phyloP scores from a whole-genome alignment of 495 filamentous ascomycete species.

The Lasiosphaeriaceae sp. region DNA sequence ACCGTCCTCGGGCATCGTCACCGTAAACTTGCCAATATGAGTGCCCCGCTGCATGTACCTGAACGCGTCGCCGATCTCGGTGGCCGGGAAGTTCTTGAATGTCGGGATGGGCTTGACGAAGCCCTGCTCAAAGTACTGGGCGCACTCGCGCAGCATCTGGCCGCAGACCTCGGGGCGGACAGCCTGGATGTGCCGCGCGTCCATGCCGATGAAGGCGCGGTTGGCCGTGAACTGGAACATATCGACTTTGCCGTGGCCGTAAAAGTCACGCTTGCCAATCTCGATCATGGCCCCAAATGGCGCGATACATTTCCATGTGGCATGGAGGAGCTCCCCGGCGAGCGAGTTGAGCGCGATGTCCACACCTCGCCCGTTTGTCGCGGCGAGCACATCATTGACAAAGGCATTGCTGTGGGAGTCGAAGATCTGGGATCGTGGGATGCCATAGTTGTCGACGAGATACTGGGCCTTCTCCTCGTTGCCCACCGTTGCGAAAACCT shows the following conservation, averaged over 20 bases:
- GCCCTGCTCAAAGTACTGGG: too few relatives aligned
- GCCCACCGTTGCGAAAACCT: conserved; percentile 45
- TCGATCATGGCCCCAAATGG: conserved; percentile 51
- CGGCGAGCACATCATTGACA: conserved; percentile 33
- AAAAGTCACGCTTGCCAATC: conserved; percentile 38
- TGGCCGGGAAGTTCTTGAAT: too few relatives aligned
- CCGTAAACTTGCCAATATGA: too few relatives aligned
- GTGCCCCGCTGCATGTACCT: too few relatives aligned
- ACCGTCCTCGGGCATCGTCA: too few relatives aligned
- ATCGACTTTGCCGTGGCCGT: conserved; percentile 22
- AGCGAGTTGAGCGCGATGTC: conserved; percentile 54
- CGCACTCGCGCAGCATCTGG: too few relatives aligned
- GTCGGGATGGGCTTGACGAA: too few relatives aligned
- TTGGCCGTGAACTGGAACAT: conserved; percentile 35
- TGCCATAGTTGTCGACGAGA: conserved; percentile 38
- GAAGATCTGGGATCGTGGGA: conserved; percentile 49
- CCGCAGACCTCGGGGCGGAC: too few relatives aligned
- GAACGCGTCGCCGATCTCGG: too few relatives aligned
- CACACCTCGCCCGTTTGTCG: conserved; percentile 44
- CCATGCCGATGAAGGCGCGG: conserved; percentile 51
- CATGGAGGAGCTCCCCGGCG: conserved; percentile 46
- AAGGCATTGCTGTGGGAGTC: conserved; percentile 33
- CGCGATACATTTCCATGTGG: conserved; percentile 44
- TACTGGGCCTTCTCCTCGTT: conserved; percentile 40
- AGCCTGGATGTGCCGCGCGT: too few relatives aligned